Evolutionary conservation across 2,329 filamentous ascomycete species (phyloP).

Genomic region (Ophiostoma angusticollis): DNA sequence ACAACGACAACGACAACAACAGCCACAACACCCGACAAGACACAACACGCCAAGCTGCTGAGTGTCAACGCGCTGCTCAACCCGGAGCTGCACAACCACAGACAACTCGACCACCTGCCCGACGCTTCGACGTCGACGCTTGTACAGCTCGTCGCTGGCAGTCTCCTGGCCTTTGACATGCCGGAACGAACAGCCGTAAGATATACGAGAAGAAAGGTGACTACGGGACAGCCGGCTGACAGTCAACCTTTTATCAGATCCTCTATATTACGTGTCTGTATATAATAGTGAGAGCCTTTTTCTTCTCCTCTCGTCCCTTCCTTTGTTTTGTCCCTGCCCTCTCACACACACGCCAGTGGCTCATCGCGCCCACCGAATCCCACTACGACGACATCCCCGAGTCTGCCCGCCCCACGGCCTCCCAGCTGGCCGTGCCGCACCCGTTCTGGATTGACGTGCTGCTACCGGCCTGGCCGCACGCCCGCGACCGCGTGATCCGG

Average conservation of each 20-base stretch:
- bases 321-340: not conserved
- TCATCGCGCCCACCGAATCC: slow-evolving; percentile 5
- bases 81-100: slow-evolving; percentile 3
- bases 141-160: slow-evolving; percentile 3
- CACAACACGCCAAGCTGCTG: slow-evolving; percentile 1
- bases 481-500: slow-evolving; percentile 6
- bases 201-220: not conserved
- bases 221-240: too few relatives aligned
- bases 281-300: not conserved
- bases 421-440: slow-evolving; percentile 8
- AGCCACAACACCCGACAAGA: not conserved
- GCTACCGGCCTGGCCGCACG: slow-evolving; percentile 8
- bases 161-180: not conserved
- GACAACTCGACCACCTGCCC: too few relatives aligned
- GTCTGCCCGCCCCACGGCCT: slow-evolving; percentile 5
- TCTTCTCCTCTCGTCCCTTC: not conserved
- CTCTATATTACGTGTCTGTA: slow-evolving; percentile 9
- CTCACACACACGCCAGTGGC: not conserved
- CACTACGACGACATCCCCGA: slow-evolving; percentile 11
- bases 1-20: not conserved
- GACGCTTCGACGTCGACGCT: not conserved
- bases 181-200: slow-evolving; percentile 7
- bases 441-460: slow-evolving; percentile 10
- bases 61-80: slow-evolving; percentile 9
- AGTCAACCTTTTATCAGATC: too few relatives aligned